These are phyloP conservation scores for Penicillium steckii DNA, from an alignment of 495 filamentous ascomycete species.

Conservation along the genomic window DNA sequence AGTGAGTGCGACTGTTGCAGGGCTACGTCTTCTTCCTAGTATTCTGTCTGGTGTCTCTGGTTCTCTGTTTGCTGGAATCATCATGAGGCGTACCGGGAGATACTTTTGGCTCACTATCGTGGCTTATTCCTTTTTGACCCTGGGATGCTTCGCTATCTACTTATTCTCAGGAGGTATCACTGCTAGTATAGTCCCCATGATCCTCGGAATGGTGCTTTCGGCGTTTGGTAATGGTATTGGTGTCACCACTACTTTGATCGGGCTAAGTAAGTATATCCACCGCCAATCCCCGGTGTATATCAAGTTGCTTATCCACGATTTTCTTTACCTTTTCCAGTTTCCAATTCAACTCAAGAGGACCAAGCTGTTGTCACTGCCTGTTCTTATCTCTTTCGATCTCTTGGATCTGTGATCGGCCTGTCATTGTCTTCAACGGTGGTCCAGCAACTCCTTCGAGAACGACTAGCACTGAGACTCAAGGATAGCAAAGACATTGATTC, in stretches of 20 bases:
- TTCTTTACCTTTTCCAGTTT: constrained; percentile 50
- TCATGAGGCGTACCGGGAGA: constrained; percentile 75
- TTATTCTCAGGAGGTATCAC: constrained; percentile 56
- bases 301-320: neutral
- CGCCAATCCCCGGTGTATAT: neutral
- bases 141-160: constrained; percentile 55
- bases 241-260: constrained; percentile 69
- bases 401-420: constrained; percentile 76
- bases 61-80: constrained; percentile 64
- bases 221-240: constrained; percentile 65
- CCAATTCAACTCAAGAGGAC: constrained; percentile 65
- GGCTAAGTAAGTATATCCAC: constrained; percentile 45
- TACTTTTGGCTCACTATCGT: constrained; percentile 74
- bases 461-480: constrained; percentile 52
- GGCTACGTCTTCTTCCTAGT: constrained; percentile 64
- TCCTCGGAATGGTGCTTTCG: constrained; percentile 54
- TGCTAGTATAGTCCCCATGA: constrained; percentile 46
- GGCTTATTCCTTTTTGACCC: constrained; percentile 50
- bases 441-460: constrained; percentile 64
- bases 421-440: constrained; percentile 69
- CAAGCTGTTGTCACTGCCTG: constrained; percentile 81
- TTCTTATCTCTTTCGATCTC: constrained; percentile 80
- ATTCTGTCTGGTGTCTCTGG: constrained; percentile 64
- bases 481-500: constrained; percentile 60
- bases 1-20: constrained; percentile 62